phyloP scores from a whole-genome alignment of 768 basidiomycete genomes.

The Boletus sp. region DNA sequence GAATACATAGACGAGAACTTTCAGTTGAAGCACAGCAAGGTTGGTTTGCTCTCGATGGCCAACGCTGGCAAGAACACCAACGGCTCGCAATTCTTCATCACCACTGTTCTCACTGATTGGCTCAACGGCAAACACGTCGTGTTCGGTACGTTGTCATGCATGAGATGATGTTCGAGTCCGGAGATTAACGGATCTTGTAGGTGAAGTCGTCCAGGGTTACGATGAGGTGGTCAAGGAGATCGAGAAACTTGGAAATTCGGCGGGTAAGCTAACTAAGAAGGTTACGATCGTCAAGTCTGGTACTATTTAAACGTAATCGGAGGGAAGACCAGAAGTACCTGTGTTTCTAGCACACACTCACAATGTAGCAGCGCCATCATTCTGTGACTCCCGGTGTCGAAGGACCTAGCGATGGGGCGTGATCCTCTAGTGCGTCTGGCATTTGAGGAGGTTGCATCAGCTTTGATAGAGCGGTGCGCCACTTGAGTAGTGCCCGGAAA shows the following conservation, averaged over 20 bases:
- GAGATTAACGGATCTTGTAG: background rate
- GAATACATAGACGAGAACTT: slow-evolving; percentile 78
- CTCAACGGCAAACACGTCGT: slow-evolving; percentile 85
- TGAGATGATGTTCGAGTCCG: background rate
- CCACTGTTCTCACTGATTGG: slow-evolving; percentile 74
- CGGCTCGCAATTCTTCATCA: slow-evolving; percentile 89
- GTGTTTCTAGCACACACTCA: background rate
- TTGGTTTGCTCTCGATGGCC: slow-evolving; percentile 71
- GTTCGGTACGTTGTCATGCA: slow-evolving; percentile 55
- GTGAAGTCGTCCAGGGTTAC: slow-evolving; percentile 5
- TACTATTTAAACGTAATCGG: background rate
- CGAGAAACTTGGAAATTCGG: background rate
- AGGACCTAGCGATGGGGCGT: no score
- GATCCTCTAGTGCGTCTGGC: no score
- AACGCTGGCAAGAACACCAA: slow-evolving; percentile 83
- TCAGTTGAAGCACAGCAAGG: slow-evolving; percentile 67
- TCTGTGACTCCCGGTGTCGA: no score
- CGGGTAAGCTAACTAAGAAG: background rate
- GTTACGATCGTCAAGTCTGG: slow-evolving; percentile 1
- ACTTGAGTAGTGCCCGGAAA: no score
- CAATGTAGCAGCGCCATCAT: no score
- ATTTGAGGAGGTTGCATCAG: no score
- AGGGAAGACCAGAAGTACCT: background rate
- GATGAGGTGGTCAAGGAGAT: background rate
- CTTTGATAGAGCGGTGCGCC: no score